A percentile compares a stretch with the other conserved stretches of the same genome.
phyloP scores from a whole-genome alignment of 2,329 filamentous ascomycete genomes.

The Phyllosticta paracitricarpa region DNA sequence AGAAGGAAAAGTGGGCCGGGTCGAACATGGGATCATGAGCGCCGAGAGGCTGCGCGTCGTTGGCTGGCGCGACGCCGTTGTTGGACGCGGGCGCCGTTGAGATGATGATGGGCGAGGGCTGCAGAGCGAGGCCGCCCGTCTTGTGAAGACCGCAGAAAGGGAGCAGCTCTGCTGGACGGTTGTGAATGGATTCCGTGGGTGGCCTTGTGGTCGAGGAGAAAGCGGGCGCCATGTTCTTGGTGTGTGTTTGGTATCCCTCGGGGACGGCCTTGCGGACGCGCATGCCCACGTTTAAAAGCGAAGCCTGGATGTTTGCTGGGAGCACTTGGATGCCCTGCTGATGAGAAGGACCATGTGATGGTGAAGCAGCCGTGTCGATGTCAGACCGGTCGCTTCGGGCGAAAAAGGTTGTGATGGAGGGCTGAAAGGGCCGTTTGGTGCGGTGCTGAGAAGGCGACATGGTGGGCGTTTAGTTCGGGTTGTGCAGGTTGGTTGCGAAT shows the following conservation, averaged over 20 bases:
- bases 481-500: neutral
- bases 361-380: neutral
- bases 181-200: neutral
- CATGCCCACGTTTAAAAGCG: constrained; percentile 89
- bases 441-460: constrained; percentile 18
- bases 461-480: neutral
- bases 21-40: constrained; percentile 15
- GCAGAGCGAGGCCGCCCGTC: constrained; percentile 46
- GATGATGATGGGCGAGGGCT: constrained; percentile 12
- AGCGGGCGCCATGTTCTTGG: neutral
- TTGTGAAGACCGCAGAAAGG: constrained; percentile 77
- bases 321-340: constrained; percentile 29
- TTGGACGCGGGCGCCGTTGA: constrained; percentile 28
- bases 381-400: constrained; percentile 17
- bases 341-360: neutral
- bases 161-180: constrained; percentile 50
- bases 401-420: constrained; percentile 37
- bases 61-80: constrained; percentile 23
- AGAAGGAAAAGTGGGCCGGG: constrained; percentile 25
- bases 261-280: constrained; percentile 85
- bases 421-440: constrained; percentile 36
- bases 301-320: constrained; percentile 61
- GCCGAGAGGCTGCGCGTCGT: constrained; percentile 13
- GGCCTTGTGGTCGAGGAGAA: neutral
- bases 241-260: constrained; percentile 81